Base-by-base conservation (phyloP, 176 grass and related monocot species). In the Carex cristatella region DNA sequence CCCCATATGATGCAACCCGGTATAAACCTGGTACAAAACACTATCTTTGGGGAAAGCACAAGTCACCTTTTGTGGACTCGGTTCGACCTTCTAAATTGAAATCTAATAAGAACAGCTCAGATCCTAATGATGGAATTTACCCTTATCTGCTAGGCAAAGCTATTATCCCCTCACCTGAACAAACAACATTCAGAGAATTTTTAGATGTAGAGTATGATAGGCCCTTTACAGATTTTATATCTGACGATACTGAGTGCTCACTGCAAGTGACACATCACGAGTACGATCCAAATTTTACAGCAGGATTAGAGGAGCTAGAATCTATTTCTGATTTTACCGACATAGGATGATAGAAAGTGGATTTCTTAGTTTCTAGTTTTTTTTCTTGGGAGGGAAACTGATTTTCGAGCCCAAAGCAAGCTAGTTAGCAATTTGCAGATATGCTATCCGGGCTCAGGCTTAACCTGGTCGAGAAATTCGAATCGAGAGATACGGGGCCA, bases 321-420 rank as follows among this genome's bases (percentile, higher is more conserved):
- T 89, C 91, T 68, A 83, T 94, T 79, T 84, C 78, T 32, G 91
- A 99, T 90, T 88, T 99, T 61, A 92, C 91, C 56, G 96, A 95
- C 59, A 84, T 95, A 7, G 93, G 96, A 88, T 99, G 88, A 94
- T 65, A 67, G 27, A 35, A 83, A 83, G 61, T 53, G 63, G 12
- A 33, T 81, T 63, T 81, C 46, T 83, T 83, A 67, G 81, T 69
- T 83, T 83, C 53, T 23, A 14, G 23, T 32, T 69, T 83, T 83
- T 65, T 81, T 58, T 12, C 69, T 48, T 81, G 62, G 42, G 12
- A 66, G 10, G 30, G 60, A 48, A 82, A 59, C 79, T 6, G 81
- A 32, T 33, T 83, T 69, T 83, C 13, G 12, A 58, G 51, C 33
- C 74, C 51, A 58, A 79, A 79, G 69, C 54, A 33, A 23, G 28